Evolutionary conservation across 441 rosid species (phyloP).

Genomic region (Melastoma candidum): DNA sequence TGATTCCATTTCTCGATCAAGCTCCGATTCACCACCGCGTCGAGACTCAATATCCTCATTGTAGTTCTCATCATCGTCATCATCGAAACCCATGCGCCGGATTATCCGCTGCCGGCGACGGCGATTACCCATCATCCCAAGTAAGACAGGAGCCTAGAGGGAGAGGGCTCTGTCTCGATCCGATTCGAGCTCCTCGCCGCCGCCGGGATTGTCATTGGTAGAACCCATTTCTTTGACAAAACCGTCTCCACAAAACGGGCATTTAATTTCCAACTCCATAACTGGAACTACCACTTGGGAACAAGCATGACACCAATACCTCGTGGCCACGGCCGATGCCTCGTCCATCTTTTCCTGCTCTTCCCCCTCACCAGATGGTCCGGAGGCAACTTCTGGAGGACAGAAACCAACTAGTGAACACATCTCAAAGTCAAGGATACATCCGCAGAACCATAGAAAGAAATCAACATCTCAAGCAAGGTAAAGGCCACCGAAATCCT

Average conservation of each 20-base stretch:
- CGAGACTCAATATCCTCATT: constrained; percentile 23
- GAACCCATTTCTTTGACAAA: constrained; percentile 56
- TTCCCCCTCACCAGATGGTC: too few species aligned
- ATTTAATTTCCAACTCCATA: constrained; percentile 52
- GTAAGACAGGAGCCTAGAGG: constrained; percentile 75
- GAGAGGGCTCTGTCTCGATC: constrained; percentile 58
- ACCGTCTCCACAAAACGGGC: constrained; percentile 59
- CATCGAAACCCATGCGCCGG: constrained; percentile 41
- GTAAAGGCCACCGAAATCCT: too few species aligned
- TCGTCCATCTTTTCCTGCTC: constrained; percentile 4
- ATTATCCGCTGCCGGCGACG: constrained; percentile 36
- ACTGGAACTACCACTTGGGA: constrained; percentile 46
- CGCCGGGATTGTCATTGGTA: constrained; percentile 31
- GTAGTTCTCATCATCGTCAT: constrained; percentile 31
- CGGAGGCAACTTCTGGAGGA: too few species aligned
- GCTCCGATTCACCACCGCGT: constrained; percentile 38
- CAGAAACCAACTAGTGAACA: too few species aligned
- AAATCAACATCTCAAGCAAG: too few species aligned
- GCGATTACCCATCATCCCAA: constrained; percentile 71
- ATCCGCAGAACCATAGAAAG: too few species aligned
- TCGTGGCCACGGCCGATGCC: constrained; percentile 17
- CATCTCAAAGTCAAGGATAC: too few species aligned
- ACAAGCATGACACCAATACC: constrained; percentile 73
- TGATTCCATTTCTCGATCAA: constrained; percentile 58
- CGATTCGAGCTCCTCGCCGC: constrained; percentile 51